These are phyloP conservation scores for Moricandia arvensis DNA, from an alignment of 345 rosid species.

Conservation along the genomic window DNA sequence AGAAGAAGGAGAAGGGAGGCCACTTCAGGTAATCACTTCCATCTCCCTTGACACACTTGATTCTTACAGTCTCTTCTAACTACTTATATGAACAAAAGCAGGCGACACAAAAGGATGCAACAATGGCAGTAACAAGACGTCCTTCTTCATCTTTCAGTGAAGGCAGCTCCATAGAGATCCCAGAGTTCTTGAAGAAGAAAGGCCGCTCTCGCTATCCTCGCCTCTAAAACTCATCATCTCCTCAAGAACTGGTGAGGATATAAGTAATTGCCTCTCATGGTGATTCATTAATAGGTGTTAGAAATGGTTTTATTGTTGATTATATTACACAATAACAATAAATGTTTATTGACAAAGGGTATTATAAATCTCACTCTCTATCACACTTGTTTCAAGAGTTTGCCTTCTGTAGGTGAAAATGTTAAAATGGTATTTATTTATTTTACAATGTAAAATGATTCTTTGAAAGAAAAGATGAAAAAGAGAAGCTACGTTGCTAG, in stretches of 20 bases:
- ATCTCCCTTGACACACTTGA: neutral
- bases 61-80: neutral
- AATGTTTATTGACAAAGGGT: conserved; percentile 14
- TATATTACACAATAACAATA: conserved; percentile 6
- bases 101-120: conserved; percentile 47
- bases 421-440: neutral
- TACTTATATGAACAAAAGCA: neutral
- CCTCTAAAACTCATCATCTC: neutral
- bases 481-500: neutral
- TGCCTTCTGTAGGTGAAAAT: neutral
- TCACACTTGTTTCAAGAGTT: conserved; percentile 6
- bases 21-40: conserved; percentile 40
- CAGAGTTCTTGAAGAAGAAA: conserved; percentile 92
- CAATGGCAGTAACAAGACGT: conserved; percentile 53
- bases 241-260: neutral
- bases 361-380: neutral
- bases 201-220: conserved; percentile 62
- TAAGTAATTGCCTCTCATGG: neutral
- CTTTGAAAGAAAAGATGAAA: neutral
- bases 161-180: conserved; percentile 72
- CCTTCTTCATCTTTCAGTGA: conserved; percentile 59
- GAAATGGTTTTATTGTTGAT: conserved; percentile 7
- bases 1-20: conserved; percentile 71
- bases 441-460: neutral
- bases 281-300: conserved; percentile 8